Conservation (phyloP, 225 moss, liverwort and hornwort species). For the Climacium dendroides region DNA sequence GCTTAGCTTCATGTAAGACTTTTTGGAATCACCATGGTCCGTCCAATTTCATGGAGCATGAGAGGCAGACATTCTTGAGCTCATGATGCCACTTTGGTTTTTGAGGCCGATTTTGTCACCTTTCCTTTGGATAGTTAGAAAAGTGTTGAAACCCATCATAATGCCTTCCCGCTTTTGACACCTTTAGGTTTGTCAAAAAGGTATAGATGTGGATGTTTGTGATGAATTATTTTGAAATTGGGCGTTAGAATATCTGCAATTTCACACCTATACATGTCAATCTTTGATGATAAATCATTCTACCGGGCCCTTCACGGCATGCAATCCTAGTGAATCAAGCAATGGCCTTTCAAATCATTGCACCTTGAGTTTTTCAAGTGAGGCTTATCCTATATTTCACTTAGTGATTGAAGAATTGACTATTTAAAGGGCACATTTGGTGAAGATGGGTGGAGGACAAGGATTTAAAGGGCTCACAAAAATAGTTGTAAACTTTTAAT, state of each 20-base stretch:
- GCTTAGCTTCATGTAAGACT: too few relatives aligned
- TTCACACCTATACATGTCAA: fast-evolving
- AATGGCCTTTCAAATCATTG: neutral
- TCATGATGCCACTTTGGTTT: neutral
- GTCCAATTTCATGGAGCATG: neutral
- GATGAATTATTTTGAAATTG: neutral
- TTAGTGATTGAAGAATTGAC: neutral
- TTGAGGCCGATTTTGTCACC: neutral
- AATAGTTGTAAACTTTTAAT: neutral
- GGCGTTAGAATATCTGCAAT: neutral
- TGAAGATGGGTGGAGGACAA: fast-evolving
- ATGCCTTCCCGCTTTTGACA: neutral
- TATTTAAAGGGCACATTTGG: neutral
- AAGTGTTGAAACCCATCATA: neutral
- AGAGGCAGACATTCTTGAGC: neutral
- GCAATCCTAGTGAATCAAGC: fast-evolving
- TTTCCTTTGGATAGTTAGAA: neutral
- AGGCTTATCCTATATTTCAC: neutral
- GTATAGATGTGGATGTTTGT: neutral
- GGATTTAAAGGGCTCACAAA: neutral
- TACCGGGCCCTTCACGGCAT: fast-evolving
- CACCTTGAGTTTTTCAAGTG: neutral
- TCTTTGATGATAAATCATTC: neutral
- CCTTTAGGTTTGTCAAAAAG: neutral
- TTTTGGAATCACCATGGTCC: neutral